phyloP scores from a whole-genome alignment of 2,329 filamentous ascomycete genomes.

The Xylaria sp. region DNA sequence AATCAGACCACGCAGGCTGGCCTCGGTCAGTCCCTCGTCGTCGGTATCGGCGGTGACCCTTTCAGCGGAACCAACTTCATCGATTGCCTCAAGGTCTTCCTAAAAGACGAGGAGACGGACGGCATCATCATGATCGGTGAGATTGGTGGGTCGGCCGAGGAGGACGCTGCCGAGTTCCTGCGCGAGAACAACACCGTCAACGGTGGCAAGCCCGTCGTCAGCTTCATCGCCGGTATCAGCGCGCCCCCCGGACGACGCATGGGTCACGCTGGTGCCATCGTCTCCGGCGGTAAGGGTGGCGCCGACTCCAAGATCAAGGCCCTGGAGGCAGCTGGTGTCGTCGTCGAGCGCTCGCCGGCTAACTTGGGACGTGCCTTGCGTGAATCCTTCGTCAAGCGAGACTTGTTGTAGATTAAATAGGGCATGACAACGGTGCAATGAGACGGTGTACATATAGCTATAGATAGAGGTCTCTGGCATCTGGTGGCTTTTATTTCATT shows the following conservation, averaged over 20 bases:
- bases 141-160: conserved; percentile 96
- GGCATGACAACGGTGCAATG: conserved; percentile 25
- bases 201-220: conserved; percentile 90
- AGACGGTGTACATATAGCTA: conserved; percentile 40
- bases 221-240: conserved; percentile 98
- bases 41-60: conserved; percentile 97
- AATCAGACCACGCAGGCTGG: conserved; percentile 99
- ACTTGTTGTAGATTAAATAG: conserved; percentile 77
- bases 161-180: conserved; percentile 97
- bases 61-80: conserved; percentile 99
- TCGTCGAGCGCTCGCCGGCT: conserved; percentile 95
- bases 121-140: conserved; percentile 99
- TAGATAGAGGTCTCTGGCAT: conserved; percentile 40
- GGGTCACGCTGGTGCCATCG: conserved; percentile 98
- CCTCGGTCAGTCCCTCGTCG: conserved; percentile 96
- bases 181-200: conserved; percentile 89
- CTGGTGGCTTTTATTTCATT: conserved; percentile 33
- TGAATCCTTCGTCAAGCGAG: conserved; percentile 94
- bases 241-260: conserved; percentile 96
- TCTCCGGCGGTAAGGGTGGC: conserved; percentile 96
- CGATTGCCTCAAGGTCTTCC: conserved; percentile 97
- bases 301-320: conserved; percentile 98
- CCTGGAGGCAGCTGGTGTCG: conserved; percentile 90
- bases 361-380: conserved; percentile 92
- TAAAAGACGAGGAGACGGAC: conserved; percentile 94